phyloP scores from a whole-genome alignment of 2,329 filamentous ascomycete species.

The Plenodomus tracheiphilus region DNA sequence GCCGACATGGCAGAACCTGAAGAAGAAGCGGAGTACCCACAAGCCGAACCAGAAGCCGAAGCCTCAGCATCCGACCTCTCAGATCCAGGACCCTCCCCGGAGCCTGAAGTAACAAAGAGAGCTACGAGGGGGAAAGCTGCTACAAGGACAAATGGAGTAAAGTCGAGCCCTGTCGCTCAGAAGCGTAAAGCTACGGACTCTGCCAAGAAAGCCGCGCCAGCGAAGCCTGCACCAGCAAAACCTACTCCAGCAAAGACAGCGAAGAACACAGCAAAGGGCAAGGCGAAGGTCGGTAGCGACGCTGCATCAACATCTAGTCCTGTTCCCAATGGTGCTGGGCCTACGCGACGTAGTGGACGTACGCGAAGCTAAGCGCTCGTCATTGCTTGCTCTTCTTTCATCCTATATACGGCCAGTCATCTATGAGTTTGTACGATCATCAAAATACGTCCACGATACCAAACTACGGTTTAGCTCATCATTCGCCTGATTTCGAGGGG shows the following conservation, averaged over 20 bases:
- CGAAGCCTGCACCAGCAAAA: constrained; percentile 17
- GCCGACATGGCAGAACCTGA: constrained; percentile 34
- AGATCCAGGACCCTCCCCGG: constrained; percentile 18
- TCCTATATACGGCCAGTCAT: background rate
- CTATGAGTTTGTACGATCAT: no score
- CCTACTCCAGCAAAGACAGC: no score
- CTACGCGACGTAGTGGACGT: constrained; percentile 25
- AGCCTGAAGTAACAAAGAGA: constrained; percentile 21
- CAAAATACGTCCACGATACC: no score
- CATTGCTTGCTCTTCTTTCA: background rate
- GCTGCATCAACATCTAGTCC: constrained; percentile 15
- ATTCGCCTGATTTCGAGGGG: no score
- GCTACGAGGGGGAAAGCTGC: constrained; percentile 14
- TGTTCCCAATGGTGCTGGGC: constrained; percentile 14
- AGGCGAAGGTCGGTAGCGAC: constrained; percentile 7
- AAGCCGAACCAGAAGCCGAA: constrained; percentile 9
- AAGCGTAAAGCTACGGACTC: constrained; percentile 21
- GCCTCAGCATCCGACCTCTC: constrained; percentile 17
- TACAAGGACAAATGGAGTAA: constrained; percentile 20
- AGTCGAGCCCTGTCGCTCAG: constrained; percentile 16
- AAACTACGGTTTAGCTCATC: no score
- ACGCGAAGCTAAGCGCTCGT: constrained; percentile 11
- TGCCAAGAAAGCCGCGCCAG: constrained; percentile 14
- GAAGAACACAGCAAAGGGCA: constrained; percentile 9
- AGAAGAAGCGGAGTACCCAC: constrained; percentile 6